Conservation (phyloP, 345 rosid genomes). For the Brassica cretica region DNA sequence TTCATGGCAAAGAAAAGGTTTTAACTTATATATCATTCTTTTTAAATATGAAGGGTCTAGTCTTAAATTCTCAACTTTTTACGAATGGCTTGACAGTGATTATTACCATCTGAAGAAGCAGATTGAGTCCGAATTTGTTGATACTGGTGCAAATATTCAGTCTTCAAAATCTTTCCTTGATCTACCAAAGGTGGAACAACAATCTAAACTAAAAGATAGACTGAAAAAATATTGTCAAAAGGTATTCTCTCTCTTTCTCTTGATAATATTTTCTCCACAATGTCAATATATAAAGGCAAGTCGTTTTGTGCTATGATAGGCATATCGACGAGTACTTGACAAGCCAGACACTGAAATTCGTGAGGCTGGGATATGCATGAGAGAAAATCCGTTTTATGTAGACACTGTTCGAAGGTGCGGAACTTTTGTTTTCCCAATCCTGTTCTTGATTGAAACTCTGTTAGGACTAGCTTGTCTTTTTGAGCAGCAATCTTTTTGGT, state of each 20-base stretch:
- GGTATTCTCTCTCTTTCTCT: conserved; percentile 44
- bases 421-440: conserved; percentile 28
- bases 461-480: conserved; percentile 20
- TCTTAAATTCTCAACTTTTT: conserved; percentile 18
- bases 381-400: conserved; percentile 90
- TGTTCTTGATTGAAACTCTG: conserved; percentile 7
- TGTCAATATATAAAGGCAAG: conserved; percentile 26
- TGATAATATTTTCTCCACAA: conserved; percentile 22
- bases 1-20: conserved; percentile 90
- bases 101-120: conserved; percentile 93
- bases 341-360: conserved; percentile 91
- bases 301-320: conserved; percentile 47
- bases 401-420: conserved; percentile 94
- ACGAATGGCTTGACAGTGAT: conserved; percentile 59
- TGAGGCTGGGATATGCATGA: conserved; percentile 99
- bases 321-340: conserved; percentile 78
- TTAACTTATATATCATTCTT: conserved; percentile 1
- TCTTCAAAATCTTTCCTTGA: conserved; percentile 78
- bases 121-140: conserved; percentile 87
- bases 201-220: conserved; percentile 74
- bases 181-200: conserved; percentile 83
- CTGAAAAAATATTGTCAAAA: conserved; percentile 87
- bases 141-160: conserved; percentile 57
- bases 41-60: conserved; percentile 29
- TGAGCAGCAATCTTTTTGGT: conserved; percentile 16